These are phyloP conservation scores for Rhododendron simsii DNA, from an alignment of 148 eudicot genomes.

Conservation along the genomic window DNA sequence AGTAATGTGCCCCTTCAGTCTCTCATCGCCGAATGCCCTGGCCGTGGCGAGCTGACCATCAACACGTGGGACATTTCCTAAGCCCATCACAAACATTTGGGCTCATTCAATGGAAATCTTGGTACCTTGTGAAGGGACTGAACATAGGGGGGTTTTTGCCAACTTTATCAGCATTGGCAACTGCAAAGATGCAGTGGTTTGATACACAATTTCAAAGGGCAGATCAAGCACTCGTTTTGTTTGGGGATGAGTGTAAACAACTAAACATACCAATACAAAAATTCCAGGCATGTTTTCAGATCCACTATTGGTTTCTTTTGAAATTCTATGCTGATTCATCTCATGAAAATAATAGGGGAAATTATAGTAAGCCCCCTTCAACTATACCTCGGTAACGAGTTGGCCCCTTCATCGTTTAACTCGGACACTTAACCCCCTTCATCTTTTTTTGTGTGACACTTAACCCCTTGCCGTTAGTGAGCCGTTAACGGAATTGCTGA, in stretches of 20 bases:
- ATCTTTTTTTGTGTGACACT: too few species aligned
- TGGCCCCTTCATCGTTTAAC: too few species aligned
- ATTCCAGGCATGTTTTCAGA: neutral
- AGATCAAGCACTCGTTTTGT: neutral
- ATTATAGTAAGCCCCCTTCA: too few species aligned
- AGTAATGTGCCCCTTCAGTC: conserved; percentile 49
- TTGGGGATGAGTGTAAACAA: neutral
- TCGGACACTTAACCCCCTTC: too few species aligned
- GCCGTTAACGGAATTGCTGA: too few species aligned
- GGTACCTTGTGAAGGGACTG: neutral
- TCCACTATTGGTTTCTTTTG: too few species aligned
- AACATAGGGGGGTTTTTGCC: neutral
- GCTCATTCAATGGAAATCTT: neutral
- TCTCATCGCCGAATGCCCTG: conserved; percentile 59
- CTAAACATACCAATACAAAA: neutral
- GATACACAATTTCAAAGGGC: neutral
- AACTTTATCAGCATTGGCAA: too few species aligned
- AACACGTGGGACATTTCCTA: conserved; percentile 45
- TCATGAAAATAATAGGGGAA: too few species aligned
- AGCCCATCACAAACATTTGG: neutral
- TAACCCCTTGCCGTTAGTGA: too few species aligned
- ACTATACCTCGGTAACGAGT: too few species aligned
- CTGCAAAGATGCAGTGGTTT: neutral
- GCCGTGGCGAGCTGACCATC: conserved; percentile 59
- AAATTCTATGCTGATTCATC: too few species aligned